Base-by-base conservation (phyloP, 192 early-diverging fungal genomes). In the Backusella westeae region DNA sequence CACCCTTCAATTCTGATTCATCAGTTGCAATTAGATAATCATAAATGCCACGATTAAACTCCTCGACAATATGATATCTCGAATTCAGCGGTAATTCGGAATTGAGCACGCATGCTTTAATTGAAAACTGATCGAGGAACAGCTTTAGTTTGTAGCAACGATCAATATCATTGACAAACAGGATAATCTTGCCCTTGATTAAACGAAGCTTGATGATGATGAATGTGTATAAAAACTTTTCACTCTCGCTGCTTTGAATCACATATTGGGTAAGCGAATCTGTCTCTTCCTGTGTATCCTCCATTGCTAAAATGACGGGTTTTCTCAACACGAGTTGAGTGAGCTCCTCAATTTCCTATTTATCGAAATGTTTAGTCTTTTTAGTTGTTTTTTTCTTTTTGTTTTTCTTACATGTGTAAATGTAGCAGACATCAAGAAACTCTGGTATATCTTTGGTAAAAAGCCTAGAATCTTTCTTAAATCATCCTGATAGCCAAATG, bases 111-210 rank as follows among this genome's bases (percentile, higher is more conserved):
- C 95, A 96, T 29, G 91, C 89, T 42, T 89, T 92, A 76, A 98
- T 93, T 6, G 93, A 93, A 81, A 99, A 99, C 83, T 98, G 96
- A 85, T 99, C 97, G 81, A 99, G 80, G 78, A 98, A 99, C 73
- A 99, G 85, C 75, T 96, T 96, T 5, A 97, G 78, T 4, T 92
- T 87, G 83, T 98, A 99, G 74, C 95, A 94, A 35, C 95, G 86
- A 69, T 99, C 96, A 75, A 97, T 97, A 72, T 94, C 90, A 83
- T 98, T 98, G 41, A 99, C 97, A 91, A 99, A 99, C 52, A 99
- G 86, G 44, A 99, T 88, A 73, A 92, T 91, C 82, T 99, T 99
- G 63, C 94, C 95, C 19, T 93, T 92, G 42, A 97, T 92, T 80
- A 97, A 86, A 19, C 89, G 87, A 53, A 99, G 89, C 82, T 98